Evolutionary conservation across 202 grass and related monocot species (phyloP), one percentile per base, ranked within the genome.

Genomic region (Cymbopogon flexuosus): DNA sequence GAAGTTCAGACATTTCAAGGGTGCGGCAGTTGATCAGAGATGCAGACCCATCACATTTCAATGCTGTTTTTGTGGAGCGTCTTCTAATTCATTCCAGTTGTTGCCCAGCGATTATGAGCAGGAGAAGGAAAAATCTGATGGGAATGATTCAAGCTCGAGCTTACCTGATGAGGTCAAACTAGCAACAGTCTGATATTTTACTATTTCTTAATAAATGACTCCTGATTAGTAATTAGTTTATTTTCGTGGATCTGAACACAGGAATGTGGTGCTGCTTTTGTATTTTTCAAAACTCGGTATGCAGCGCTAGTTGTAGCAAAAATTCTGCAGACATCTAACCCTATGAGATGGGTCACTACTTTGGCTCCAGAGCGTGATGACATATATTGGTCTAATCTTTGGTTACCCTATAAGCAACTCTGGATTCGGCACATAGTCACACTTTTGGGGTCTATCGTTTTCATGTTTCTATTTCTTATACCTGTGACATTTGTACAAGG

Each of bases 321-420:
- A 87, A 86, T 95, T 82, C 73, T 94, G 68, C 95, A 98, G 79
- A 91, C 92, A 88, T 94, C 88, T 31, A 98, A 94, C 36, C 95
- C 95, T 58, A 98, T 95, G 92, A 79, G 78, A 67, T 98, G 92
- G 92, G 88, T 98, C 56, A 94, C 77, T 52, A 73, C 80, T 82
- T 73, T 86, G 65, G 95, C 95, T 84, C 92, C 95, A 64, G 88
- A 92, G 80, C 95, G 64, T 8, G 83, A 98, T 43, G 95, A 98
- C 54, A 65, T 98, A 39, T 98, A 93, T 40, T 95, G 95, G 95
- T 98, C 95, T 51, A 98, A 94, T 87, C 90, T 98, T 85, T 98
- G 95, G 95, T 62, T 98, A 75, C 92, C 95, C 5, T 94, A 93
- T 73, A 88, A 74, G 65, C 88, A 93, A 71, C 62, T 98, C 54